Evolutionary conservation across 148 eudicot genomes (phyloP).

Genomic region (Dianthus caryophyllus): DNA sequence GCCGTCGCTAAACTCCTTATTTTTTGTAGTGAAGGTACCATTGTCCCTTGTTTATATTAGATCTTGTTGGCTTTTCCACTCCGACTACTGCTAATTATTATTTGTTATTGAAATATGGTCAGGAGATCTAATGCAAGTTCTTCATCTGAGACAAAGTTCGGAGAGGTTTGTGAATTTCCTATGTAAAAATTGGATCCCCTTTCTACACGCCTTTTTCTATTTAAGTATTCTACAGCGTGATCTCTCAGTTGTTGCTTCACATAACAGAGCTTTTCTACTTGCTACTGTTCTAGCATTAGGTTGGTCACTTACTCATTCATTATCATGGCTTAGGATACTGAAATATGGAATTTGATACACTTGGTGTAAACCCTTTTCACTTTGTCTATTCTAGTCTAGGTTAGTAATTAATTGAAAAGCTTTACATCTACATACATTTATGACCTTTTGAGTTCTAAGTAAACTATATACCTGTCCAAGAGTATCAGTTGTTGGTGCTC

Average conservation of each 20-base stretch:
- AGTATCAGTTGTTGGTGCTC: neutral
- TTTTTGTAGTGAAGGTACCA: too few relatives aligned
- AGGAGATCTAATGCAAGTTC: conserved; percentile 56
- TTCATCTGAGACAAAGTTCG: conserved; percentile 72
- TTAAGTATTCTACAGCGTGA: neutral
- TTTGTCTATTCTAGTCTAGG: neutral
- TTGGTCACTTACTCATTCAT: neutral
- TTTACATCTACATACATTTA: neutral
- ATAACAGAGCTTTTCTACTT: neutral
- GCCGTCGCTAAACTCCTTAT: too few relatives aligned
- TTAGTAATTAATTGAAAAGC: neutral
- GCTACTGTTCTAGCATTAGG: neutral
- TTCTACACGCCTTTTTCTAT: neutral
- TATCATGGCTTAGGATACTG: neutral
- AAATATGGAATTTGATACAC: neutral
- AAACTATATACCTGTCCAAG: neutral
- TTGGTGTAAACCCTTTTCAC: neutral
- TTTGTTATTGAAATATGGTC: conserved; percentile 28
- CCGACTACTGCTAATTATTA: conserved; percentile 7
- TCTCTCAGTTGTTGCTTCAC: neutral
- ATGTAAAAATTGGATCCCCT: neutral
- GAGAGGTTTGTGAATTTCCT: conserved; percentile 59
- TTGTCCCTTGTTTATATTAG: neutral
- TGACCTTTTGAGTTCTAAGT: neutral
- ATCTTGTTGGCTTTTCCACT: conserved; percentile 11